phyloP scores from a whole-genome alignment of 108 stramenopile species.

The Nitzschia sp. region DNA sequence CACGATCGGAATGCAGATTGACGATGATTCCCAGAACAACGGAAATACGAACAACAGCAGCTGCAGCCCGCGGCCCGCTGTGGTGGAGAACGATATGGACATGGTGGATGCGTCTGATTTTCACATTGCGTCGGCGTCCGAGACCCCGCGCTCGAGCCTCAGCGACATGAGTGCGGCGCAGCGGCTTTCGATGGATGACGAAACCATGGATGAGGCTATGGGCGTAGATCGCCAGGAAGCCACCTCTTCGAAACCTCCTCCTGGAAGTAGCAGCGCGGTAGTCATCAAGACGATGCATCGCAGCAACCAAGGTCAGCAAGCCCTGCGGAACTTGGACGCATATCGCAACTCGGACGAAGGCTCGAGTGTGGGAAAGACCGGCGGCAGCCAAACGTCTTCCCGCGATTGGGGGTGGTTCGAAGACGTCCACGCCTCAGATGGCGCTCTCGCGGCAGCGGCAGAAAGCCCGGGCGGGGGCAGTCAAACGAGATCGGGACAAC shows the following conservation, averaged over 20 bases:
- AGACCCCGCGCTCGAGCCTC: constrained; percentile 12
- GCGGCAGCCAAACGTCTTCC: constrained; percentile 36
- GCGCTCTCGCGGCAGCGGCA: neutral
- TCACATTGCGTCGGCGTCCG: neutral
- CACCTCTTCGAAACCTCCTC: neutral
- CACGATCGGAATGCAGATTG: constrained; percentile 2
- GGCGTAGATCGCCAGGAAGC: neutral
- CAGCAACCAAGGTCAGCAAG: neutral
- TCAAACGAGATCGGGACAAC: neutral
- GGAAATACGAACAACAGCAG: too few relatives aligned
- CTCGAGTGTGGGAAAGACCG: neutral
- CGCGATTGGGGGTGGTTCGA: constrained; percentile 85
- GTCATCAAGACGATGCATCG: neutral
- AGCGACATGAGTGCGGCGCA: constrained; percentile 11
- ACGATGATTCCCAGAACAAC: too few relatives aligned
- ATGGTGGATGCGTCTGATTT: neutral
- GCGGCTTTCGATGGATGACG: neutral
- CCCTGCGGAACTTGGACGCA: neutral
- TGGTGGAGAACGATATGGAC: constrained; percentile 24
- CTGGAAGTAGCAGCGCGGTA: neutral
- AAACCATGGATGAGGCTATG: neutral
- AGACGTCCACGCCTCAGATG: constrained; percentile 55
- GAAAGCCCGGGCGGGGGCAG: neutral
- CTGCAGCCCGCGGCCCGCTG: too few relatives aligned
- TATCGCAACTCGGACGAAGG: constrained; percentile 7